Base-by-base conservation (phyloP, 2,329 filamentous ascomycete genomes). In the Trichophyton mentagrophytes region DNA sequence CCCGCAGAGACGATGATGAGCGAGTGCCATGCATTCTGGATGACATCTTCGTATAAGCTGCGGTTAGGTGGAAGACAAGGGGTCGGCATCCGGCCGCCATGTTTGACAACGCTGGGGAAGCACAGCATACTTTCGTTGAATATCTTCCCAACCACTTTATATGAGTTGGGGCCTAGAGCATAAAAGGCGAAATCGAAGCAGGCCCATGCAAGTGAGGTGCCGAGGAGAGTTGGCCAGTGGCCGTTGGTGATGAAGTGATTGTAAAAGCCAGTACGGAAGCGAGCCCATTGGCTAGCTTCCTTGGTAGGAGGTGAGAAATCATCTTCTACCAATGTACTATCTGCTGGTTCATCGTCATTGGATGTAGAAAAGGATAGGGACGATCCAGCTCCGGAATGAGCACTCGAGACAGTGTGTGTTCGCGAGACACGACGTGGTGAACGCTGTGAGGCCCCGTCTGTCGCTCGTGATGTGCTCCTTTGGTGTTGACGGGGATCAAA, bases 171-270 rank as follows among this genome's bases (percentile, higher is more conserved):
- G 1, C 63, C 62, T 30, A 65, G 57, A 3, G 61, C 64, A 56
- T 65, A 65, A 47, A 64, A 65, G 3, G 64, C 64, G 56, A 65
- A 65, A 25, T 65, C 64, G 25, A 65, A 65, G 44, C 57, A 65
- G 25, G 61, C 61, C 63, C 64, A 65, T n/a, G 63, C 58, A 9
- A 64, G 51, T 4, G 64, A 60, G 2, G 64, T 65, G 2, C 63
- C 64, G 5, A 64, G 15, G 1, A 65, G 49, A 6, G 62, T 63
- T 9, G 62, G 58, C 63, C 64, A 65, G 33, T 65, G 40, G 13
- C 63, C 64, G 17, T 64, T 61, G 36, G 51, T 57, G 40, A 64
- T 57, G 36, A 65, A 64, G 22, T 65, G 62, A 40, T 65, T 47
- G 47, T 55, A 46, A 49, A 65, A 60, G 13, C 60, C 59, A 15